These are phyloP conservation scores for Crithidia bombi DNA, from an alignment of 208 protist species.

Conservation along the genomic window DNA sequence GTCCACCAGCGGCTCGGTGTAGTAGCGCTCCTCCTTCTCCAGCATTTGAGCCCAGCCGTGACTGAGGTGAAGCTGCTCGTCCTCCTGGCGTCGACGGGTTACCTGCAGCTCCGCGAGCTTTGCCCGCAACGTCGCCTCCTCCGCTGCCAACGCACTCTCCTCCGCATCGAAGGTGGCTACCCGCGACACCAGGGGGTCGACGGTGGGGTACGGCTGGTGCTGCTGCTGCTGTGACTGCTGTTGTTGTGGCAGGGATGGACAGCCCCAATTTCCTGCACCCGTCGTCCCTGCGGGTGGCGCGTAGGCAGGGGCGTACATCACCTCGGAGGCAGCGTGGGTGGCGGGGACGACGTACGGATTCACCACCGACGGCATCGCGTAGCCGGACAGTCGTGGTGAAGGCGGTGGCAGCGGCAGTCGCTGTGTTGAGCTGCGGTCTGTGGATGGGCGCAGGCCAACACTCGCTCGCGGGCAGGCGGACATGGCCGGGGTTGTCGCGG, in stretches of 20 bases:
- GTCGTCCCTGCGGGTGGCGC: slow-evolving; percentile 31
- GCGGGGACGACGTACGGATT: slow-evolving; percentile 33
- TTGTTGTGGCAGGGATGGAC: slow-evolving; percentile 29
- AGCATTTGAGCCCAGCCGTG: slow-evolving; percentile 65
- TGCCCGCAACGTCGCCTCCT: slow-evolving; percentile 49
- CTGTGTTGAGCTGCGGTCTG: slow-evolving; percentile 18
- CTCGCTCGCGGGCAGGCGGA: slow-evolving; percentile 12
- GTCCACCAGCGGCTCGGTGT: slow-evolving; percentile 66
- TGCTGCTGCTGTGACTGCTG: no score
- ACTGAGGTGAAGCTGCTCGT: slow-evolving; percentile 67
- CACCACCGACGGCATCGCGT: slow-evolving; percentile 34
- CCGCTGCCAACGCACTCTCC: slow-evolving; percentile 43
- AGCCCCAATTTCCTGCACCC: slow-evolving; percentile 40
- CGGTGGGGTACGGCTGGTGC: slow-evolving; percentile 32
- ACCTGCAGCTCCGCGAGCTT: slow-evolving; percentile 50
- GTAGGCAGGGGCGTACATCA: slow-evolving; percentile 30
- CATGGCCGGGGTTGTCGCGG: neutral
- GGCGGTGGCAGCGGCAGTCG: slow-evolving; percentile 32
- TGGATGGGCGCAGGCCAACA: slow-evolving; percentile 9
- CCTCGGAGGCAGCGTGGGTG: slow-evolving; percentile 15
- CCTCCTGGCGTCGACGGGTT: slow-evolving; percentile 40
- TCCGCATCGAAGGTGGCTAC: slow-evolving; percentile 49
- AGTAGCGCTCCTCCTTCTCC: slow-evolving; percentile 78
- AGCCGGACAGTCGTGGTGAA: slow-evolving; percentile 34
- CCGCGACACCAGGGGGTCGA: slow-evolving; percentile 30